Evolutionary conservation across 2,329 filamentous ascomycete species (phyloP), one percentile per base, ranked within the genome.

Genomic region (Pseudogymnoascus sp.): DNA sequence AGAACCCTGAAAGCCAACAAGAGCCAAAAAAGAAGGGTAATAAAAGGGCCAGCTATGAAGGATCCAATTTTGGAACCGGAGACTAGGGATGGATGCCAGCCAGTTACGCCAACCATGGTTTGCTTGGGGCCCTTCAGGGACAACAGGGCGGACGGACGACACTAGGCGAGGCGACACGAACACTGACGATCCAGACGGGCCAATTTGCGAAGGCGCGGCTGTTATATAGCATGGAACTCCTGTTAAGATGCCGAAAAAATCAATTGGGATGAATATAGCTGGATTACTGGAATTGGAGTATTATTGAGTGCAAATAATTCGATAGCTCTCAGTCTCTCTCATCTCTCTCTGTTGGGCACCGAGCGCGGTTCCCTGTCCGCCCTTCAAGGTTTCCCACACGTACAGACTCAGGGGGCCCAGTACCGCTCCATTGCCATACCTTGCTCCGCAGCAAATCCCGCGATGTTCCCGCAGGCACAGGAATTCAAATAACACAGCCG

Each of bases 21-120:
- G 11, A 54, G 28, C n/a, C 9, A 54, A n/a, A 54, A 54, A 50
- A 50, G 47, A 33, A 54, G 47, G 47, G 47, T 54, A 54, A 54
- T 54, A 33, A 54, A 54, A 54, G 47, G 47, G 47, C 47, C 47
- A 54, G 28, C 28, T 54, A 20, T 54, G 28, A 54, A 20, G 6
- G 47, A 54, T 54, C 47, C 47, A 54, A 54, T 54, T 54, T 54
- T 54, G 47, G 47, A 54, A 54, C 28, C 47, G 47, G 47, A 54
- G 28, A 54, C 47, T 54, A 54, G 47, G 47, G 47, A 54, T 6
- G 47, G 47, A 54, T 6, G 11, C 47, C 47, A 16, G 16, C 47
- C 47, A 54, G n/a, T 54, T 33, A 35, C 47, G 47, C 47, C 43
- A 33, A 9, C 47, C 28, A 54, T 54, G 47, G 28, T 54, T 35